Evolutionary conservation across 148 eudicot species (phyloP).

Genomic region (Dianthus caryophyllus): DNA sequence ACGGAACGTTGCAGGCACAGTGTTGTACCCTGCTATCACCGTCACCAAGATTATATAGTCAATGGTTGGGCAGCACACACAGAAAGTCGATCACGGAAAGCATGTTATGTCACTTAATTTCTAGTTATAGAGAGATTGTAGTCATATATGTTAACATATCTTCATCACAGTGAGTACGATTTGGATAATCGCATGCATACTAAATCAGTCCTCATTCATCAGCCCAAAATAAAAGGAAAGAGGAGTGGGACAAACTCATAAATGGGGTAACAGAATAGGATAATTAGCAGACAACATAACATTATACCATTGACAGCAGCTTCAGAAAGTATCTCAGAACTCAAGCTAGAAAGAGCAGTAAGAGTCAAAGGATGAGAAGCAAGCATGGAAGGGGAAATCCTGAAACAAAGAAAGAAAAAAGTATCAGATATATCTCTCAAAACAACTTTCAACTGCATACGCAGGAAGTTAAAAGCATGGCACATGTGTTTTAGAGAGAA

Average conservation of each 20-base stretch:
- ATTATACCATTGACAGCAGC: constrained; percentile 78
- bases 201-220: not conserved
- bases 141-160: not conserved
- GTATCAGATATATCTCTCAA: constrained; percentile 10
- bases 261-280: not conserved
- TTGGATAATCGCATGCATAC: not conserved
- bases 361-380: constrained; percentile 88
- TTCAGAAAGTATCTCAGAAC: constrained; percentile 71
- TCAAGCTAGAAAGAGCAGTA: constrained; percentile 82
- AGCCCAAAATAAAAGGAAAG: constrained; percentile 4
- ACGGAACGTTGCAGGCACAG: not conserved
- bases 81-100: not conserved
- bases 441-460: constrained; percentile 10
- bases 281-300: not conserved
- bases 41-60: not conserved
- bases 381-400: constrained; percentile 79
- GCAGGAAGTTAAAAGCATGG: not conserved
- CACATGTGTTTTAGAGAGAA: constrained; percentile 11
- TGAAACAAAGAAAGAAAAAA: constrained; percentile 35
- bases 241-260: not conserved
- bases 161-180: constrained; percentile 1
- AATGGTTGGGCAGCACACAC: not conserved
- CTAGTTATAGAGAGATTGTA: not conserved
- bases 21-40: not conserved
- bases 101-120: not conserved